Base-by-base conservation (phyloP, 208 protist genomes). In the Polymyxa betae region DNA sequence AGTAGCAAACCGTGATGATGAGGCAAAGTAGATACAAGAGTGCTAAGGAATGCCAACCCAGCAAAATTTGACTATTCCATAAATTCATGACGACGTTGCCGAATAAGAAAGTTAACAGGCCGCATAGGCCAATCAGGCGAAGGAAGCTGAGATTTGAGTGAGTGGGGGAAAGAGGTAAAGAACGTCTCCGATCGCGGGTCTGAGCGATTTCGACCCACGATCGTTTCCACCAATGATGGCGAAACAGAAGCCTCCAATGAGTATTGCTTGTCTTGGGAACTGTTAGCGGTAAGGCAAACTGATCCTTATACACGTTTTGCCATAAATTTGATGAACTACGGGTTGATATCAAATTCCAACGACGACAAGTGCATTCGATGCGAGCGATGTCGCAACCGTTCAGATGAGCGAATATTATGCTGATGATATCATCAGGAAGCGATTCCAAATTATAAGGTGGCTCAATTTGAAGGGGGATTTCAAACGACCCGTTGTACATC, bases 11-110 rank as follows among this genome's bases (percentile, higher is more conserved):
- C 54, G 54, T 29, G 54, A 29, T 29, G 54, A 16, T 16, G 20
- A 16, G 16, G 20, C 20, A 16, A 16, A 16, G 54, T 66, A 66
- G 20, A 29, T 66, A 66, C 54, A 66, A 29, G 54, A 66, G 54
- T 32, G 29, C 16, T 16, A 66, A 66, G 20, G 54, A 66, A 29
- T 66, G 54, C 54, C 54, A 66, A 32, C 54, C 54, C 20, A 66
- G 20, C 20, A 66, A 32, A 16, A 66, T 66, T 29, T 66, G 54
- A 16, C 16, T 66, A 29, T 66, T 66, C 54, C 54, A 66, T 29
- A 66, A 29, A 29, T 66, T 66, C 54, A 66, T 66, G 54, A 66
- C 20, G 54, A 66, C 54, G 54, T 66, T 66, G 54, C 16, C 54
- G 54, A 66, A 29, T 16, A 66, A 16, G 54, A 66, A 66, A 16